Conservation (phyloP, 2,329 filamentous ascomycete genomes). For the Venturia asperata region DNA sequence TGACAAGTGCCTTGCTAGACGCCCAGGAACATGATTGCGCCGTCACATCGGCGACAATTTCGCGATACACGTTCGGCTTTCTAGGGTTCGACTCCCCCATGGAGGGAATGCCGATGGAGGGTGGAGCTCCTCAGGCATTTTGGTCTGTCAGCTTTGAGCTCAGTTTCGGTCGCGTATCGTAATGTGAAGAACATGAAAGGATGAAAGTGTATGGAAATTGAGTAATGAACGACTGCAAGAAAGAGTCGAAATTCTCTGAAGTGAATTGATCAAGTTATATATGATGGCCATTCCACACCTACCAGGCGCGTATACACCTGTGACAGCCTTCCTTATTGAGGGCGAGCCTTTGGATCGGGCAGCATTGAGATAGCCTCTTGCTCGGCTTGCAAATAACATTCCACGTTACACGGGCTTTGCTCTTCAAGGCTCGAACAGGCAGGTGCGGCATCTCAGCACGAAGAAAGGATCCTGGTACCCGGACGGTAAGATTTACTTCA, state of each 20-base stretch:
- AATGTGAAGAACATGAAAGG: background rate
- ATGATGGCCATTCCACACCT: background rate
- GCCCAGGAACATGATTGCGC: background rate
- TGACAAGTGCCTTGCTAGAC: background rate
- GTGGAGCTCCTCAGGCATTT: background rate
- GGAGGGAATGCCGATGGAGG: background rate
- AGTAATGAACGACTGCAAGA: background rate
- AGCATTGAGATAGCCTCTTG: background rate
- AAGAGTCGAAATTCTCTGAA: background rate
- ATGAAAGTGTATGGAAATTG: background rate
- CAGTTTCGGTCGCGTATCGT: background rate
- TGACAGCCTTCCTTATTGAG: background rate
- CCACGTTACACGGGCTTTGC: background rate
- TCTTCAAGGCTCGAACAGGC: background rate
- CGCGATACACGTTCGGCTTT: background rate
- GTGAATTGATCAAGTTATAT: background rate
- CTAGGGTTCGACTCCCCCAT: background rate
- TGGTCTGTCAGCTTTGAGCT: background rate
- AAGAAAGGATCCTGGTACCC: background rate
- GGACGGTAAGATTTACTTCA: background rate
- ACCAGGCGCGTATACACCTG: background rate
- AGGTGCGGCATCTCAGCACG: background rate
- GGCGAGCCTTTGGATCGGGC: background rate
- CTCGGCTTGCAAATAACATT: background rate
- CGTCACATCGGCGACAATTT: background rate